Percentiles rank a stretch among this genome's conserved stretches.
These are phyloP conservation scores for Laetiporus sulphureus DNA, from an alignment of 1,284 basidiomycete species.

Conservation along the genomic window DNA sequence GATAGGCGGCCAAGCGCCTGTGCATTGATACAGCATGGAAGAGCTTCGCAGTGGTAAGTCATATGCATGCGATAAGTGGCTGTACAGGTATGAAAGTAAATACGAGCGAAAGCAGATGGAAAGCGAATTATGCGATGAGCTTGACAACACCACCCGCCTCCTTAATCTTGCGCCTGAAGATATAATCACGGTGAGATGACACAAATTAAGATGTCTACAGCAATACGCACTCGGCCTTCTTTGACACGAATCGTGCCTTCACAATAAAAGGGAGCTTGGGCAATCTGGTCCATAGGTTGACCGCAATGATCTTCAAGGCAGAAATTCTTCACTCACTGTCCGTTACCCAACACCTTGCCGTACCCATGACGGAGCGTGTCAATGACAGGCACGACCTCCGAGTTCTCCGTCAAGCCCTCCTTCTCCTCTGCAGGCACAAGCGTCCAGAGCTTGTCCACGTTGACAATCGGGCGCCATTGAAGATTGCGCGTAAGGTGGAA, in stretches of 20 bases:
- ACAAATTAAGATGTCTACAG: background rate
- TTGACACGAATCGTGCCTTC: conserved; percentile 92
- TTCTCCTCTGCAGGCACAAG: conserved; percentile 77
- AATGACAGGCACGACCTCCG: conserved; percentile 85
- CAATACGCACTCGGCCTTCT: conserved; percentile 74
- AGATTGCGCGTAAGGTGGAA: conserved; percentile 94
- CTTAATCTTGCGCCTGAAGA: conserved; percentile 72
- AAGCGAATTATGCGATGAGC: conserved; percentile 70
- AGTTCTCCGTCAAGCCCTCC: conserved; percentile 59
- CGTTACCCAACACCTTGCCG: conserved; percentile 89
- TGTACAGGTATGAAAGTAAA: no score
- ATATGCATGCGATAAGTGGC: conserved; percentile 26
- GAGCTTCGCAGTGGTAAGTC: conserved; percentile 24
- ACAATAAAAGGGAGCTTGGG: conserved; percentile 89
- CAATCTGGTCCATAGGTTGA: no score
- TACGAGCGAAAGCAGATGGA: conserved; percentile 13
- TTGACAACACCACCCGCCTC: conserved; percentile 91
- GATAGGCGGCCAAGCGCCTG: no score
- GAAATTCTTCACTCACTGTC: conserved; percentile 46
- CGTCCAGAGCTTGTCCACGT: conserved; percentile 91
- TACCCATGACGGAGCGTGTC: conserved; percentile 84
- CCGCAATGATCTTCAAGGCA: no score
- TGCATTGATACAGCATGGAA: conserved; percentile 18
- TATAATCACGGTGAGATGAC: conserved; percentile 5
- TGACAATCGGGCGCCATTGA: conserved; percentile 91